These are phyloP conservation scores for Hypoxylon sp. DNA, from an alignment of 2,329 filamentous ascomycete genomes.

Conservation along the genomic window DNA sequence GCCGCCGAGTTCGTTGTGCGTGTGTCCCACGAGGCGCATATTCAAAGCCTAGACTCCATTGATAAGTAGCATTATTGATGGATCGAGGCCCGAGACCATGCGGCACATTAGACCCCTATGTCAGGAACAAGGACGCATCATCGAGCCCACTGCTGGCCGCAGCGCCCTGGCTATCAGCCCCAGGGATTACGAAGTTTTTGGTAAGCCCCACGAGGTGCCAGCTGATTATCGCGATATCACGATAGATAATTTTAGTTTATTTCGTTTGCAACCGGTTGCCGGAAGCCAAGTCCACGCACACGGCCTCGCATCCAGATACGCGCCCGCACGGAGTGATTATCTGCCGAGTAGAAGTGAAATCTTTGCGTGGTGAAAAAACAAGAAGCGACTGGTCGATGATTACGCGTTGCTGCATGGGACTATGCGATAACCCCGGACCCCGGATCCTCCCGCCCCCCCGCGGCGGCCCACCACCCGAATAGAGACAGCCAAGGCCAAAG, in stretches of 20 bases:
- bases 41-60: slow-evolving; percentile 9
- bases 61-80: slow-evolving; percentile 15
- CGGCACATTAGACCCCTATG: slow-evolving; percentile 13
- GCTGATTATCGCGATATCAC: slow-evolving; percentile 18
- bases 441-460: slow-evolving; percentile 19
- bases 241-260: slow-evolving; percentile 11
- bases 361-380: slow-evolving; percentile 2
- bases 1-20: slow-evolving; percentile 9
- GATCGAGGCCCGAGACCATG: slow-evolving; percentile 6
- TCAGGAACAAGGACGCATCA: slow-evolving; percentile 13
- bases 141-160: slow-evolving; percentile 10
- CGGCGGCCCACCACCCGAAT: slow-evolving; percentile 27
- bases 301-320: no score
- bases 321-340: no score
- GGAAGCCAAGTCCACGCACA: no score
- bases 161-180: slow-evolving; percentile 24
- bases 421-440: slow-evolving; percentile 16
- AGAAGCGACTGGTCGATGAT: slow-evolving; percentile 9
- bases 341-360: slow-evolving; percentile 13
- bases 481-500: slow-evolving; percentile 17
- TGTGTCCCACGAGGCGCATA: slow-evolving; percentile 5
- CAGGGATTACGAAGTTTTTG: slow-evolving; percentile 24
- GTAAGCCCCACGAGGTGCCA: slow-evolving; percentile 19
- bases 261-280: no score
- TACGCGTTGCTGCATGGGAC: slow-evolving; percentile 34